Evolutionary conservation across 495 filamentous ascomycete species (phyloP).

Genomic region (Tricharina praecox): DNA sequence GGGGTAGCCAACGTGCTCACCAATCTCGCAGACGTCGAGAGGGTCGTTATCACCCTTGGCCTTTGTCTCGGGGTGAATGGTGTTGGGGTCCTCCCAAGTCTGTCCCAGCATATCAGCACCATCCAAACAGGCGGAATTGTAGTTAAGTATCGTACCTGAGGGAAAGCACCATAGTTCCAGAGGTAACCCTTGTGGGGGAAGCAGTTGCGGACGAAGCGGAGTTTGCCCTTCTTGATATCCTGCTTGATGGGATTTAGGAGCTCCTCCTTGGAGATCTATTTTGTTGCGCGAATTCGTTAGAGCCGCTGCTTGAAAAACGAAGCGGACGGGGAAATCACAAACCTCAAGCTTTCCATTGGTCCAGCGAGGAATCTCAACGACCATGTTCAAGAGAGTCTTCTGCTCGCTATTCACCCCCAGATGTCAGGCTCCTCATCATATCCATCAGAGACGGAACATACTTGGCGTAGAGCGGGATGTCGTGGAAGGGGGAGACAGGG

Average conservation of each 20-base stretch:
- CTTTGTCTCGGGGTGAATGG: conserved; percentile 94
- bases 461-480: conserved; percentile 94
- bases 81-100: conserved; percentile 99
- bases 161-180: conserved; percentile 99
- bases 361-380: conserved; percentile 98
- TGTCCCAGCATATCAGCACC: conserved; percentile 28
- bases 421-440: neutral
- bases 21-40: conserved; percentile 97
- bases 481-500: conserved; percentile 90
- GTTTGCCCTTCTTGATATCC: conserved; percentile 77
- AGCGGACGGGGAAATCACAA: conserved; percentile 17
- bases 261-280: conserved; percentile 87
- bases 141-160: conserved; percentile 48
- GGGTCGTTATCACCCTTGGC: conserved; percentile 99
- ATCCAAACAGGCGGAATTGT: conserved; percentile 4
- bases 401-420: conserved; percentile 33
- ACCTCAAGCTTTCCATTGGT: conserved; percentile 99
- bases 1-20: conserved; percentile 84
- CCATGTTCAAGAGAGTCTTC: conserved; percentile 93
- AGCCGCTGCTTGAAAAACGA: neutral
- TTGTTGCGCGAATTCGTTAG: neutral
- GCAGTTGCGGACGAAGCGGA: conserved; percentile 97
- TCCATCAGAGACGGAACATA: conserved; percentile 7
- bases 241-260: conserved; percentile 94
- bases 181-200: conserved; percentile 99